These are phyloP conservation scores for Rhizoclosmatium globosum DNA, from an alignment of 192 early-diverging fungal genomes.

Conservation along the genomic window DNA sequence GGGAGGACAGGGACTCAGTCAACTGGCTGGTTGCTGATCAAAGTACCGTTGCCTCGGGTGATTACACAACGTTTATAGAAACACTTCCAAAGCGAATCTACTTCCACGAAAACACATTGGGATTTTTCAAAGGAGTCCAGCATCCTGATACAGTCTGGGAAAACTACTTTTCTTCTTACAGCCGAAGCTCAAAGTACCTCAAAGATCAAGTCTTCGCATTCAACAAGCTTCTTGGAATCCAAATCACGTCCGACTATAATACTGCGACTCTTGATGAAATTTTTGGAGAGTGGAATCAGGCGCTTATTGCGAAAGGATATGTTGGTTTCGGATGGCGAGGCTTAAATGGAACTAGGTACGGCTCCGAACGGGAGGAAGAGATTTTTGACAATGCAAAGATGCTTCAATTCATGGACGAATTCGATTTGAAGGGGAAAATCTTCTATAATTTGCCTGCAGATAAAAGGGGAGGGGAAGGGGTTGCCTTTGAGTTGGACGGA, in stretches of 20 bases:
- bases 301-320: slow-evolving; percentile 2
- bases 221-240: slow-evolving; percentile 2
- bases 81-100: neutral
- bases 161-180: neutral
- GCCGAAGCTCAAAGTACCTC: neutral
- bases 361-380: neutral
- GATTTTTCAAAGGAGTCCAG: neutral
- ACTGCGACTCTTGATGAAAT: neutral
- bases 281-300: slow-evolving; percentile 1
- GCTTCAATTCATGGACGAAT: neutral
- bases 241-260: neutral
- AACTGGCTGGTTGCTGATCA: neutral
- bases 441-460: neutral
- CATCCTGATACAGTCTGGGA: neutral
- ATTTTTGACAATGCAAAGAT: neutral
- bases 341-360: neutral
- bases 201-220: neutral
- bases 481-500: neutral
- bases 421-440: neutral
- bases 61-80: neutral
- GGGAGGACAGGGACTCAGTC: neutral
- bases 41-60: neutral
- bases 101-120: neutral
- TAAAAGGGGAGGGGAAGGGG: neutral
- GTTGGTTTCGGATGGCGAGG: neutral